Base-by-base conservation (phyloP, 1,284 basidiomycete species). In the Fomes fomentarius region DNA sequence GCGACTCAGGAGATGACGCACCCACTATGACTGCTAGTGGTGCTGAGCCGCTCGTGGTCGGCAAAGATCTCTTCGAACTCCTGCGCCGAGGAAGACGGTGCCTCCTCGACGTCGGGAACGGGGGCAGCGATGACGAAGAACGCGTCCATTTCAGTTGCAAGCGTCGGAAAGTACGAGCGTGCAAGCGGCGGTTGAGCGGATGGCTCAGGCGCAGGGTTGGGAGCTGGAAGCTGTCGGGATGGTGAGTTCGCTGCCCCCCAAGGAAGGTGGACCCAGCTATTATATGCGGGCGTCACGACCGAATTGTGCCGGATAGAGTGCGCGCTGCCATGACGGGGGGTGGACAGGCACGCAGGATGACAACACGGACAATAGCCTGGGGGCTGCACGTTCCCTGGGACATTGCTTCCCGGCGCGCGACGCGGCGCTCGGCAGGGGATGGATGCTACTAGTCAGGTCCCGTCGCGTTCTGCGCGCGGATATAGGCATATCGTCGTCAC, bases 91-190 rank as follows among this genome's bases (percentile, higher is more conserved):
- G n/a, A 44, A 28, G 47, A 42, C 47, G 38, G 37, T 39, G 53
- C 40, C 21, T 58, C 56, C 42, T 61, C 59, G 26, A 43, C 53
- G n/a, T n/a, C n/a, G 37, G 56, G 59, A 17, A 61, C 47, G 46
- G 59, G 53, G 25, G 59, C 17, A 37, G 59, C 56, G 53, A 61
- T 57, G 56, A 51, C 46, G 59, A 61, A 61, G 47, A 61, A 61
- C 11, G 56, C 59, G 54, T 61, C 59, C 59, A 61, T 61, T n/a
- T n/a, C n/a, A n/a, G n/a, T n/a, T 46, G 42, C 51, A 48, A 52
- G 47, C 44, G 37, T 38, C 28, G 50, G 48, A 30, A 30, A 35
- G 44, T 10, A 25, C 34, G 38, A 15, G 24, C 24, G 52, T 24
- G 24, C 26, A 11, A 26, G 30, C 21, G 22, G 9, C 11, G 31